These are phyloP conservation scores for Aspergillus homomorphus DNA, from an alignment of 495 filamentous ascomycete genomes.

Conservation along the genomic window DNA sequence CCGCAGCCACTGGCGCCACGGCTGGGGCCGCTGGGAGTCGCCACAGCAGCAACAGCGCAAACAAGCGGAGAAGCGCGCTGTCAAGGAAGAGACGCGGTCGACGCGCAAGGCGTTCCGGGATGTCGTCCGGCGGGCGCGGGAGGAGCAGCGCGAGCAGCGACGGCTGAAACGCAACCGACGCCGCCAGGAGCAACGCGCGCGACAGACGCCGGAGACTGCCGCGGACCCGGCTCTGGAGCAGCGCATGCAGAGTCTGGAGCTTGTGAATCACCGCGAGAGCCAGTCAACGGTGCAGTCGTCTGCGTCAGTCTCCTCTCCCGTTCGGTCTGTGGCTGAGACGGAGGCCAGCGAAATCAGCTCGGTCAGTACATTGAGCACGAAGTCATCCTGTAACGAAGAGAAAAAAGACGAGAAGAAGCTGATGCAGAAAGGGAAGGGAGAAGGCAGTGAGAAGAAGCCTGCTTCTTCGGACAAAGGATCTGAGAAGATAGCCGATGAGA, in stretches of 20 bases:
- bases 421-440: constrained; percentile 7
- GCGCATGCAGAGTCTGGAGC: constrained; percentile 24
- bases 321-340: constrained; percentile 19
- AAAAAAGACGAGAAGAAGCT: constrained; percentile 5
- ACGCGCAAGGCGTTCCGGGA: constrained; percentile 41
- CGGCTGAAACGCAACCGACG: constrained; percentile 24
- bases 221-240: constrained; percentile 13
- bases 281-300: constrained; percentile 15
- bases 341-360: constrained; percentile 25
- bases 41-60: constrained; percentile 37
- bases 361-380: constrained; percentile 22
- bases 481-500: not conserved
- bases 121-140: constrained; percentile 37
- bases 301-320: constrained; percentile 9
- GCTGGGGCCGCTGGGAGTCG: constrained; percentile 40
- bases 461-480: not conserved
- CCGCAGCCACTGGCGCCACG: constrained; percentile 26
- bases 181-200: constrained; percentile 21
- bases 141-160: constrained; percentile 37
- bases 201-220: not conserved
- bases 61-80: constrained; percentile 27
- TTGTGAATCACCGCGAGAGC: constrained; percentile 19
- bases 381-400: constrained; percentile 17
- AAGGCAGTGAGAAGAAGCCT: not conserved
- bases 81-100: constrained; percentile 41